A percentile compares a stretch with the other conserved stretches of the same genome.
These are phyloP conservation scores for Diplodia seriata DNA, from an alignment of 2,329 filamentous ascomycete genomes.

Conservation along the genomic window DNA sequence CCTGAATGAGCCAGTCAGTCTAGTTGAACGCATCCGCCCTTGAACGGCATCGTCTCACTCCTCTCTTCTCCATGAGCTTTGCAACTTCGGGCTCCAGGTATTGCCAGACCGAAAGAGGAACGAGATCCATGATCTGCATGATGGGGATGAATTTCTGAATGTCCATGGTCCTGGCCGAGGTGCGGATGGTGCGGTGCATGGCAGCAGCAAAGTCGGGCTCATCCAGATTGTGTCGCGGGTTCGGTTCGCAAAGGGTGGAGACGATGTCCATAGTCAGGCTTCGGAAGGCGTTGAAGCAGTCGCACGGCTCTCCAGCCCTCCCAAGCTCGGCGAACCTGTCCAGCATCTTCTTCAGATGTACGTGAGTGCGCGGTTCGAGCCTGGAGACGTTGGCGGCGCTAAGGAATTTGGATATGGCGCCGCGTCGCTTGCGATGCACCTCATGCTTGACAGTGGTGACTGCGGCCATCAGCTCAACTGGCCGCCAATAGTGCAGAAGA, in stretches of 20 bases:
- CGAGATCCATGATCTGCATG: slow-evolving; percentile 43
- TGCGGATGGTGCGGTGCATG: slow-evolving; percentile 32
- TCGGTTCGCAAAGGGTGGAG: slow-evolving; percentile 34
- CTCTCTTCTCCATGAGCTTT: slow-evolving; percentile 15
- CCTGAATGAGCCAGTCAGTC: neutral
- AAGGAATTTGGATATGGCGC: slow-evolving; percentile 33
- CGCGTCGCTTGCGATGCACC: slow-evolving; percentile 38
- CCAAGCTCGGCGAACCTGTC: slow-evolving; percentile 31
- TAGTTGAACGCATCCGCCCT: neutral
- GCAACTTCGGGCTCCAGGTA: neutral
- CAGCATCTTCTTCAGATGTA: slow-evolving; percentile 32
- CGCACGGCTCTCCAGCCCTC: slow-evolving; percentile 21
- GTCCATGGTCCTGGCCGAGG: slow-evolving; percentile 28
- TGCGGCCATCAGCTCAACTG: neutral
- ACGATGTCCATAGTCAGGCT: slow-evolving; percentile 36
- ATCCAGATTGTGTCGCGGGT: slow-evolving; percentile 32
- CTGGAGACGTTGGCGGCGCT: slow-evolving; percentile 30
- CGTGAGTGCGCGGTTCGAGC: slow-evolving; percentile 24
- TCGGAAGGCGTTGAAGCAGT: slow-evolving; percentile 34
- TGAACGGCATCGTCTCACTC: neutral
- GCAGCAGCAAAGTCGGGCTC: slow-evolving; percentile 33
- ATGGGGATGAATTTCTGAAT: slow-evolving; percentile 34
- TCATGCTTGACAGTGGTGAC: slow-evolving; percentile 19
- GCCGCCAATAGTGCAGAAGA: too few relatives aligned
- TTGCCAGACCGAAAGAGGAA: neutral